These are phyloP conservation scores for Cladophialophora psammophila DNA, from an alignment of 2,329 filamentous ascomycete genomes.

Conservation along the genomic window DNA sequence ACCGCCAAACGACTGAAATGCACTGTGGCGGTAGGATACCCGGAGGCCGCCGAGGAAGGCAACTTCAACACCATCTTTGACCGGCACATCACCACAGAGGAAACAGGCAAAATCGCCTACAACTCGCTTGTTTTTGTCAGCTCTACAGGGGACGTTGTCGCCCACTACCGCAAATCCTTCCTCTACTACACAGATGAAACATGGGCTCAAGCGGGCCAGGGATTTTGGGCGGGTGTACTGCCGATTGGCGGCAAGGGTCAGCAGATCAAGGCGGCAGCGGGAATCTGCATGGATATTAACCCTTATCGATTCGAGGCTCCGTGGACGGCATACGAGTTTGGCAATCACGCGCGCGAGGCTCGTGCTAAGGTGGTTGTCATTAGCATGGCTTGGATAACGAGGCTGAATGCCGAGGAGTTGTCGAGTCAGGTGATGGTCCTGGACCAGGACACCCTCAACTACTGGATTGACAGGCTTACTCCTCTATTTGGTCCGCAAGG, in stretches of 20 bases:
- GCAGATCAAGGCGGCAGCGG: conserved; percentile 52
- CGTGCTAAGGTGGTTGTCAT: conserved; percentile 62
- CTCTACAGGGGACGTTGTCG: conserved; percentile 61
- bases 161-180: conserved; percentile 70
- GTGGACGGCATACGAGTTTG: conserved; percentile 68
- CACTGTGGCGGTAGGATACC: conserved; percentile 70
- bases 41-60: conserved; percentile 54
- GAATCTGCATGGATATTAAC: conserved; percentile 66
- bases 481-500: conserved; percentile 52
- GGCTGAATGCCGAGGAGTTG: conserved; percentile 58
- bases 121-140: conserved; percentile 67
- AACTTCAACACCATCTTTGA: conserved; percentile 39
- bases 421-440: conserved; percentile 53
- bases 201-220: conserved; percentile 64
- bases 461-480: conserved; percentile 68
- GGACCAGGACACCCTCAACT: conserved; percentile 67
- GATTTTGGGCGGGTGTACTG: conserved; percentile 44
- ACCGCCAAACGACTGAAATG: conserved; percentile 63
- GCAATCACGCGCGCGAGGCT: conserved; percentile 59
- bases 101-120: conserved; percentile 49
- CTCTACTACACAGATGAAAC: conserved; percentile 73
- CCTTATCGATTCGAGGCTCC: conserved; percentile 67
- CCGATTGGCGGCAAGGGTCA: conserved; percentile 40
- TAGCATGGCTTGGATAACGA: conserved; percentile 70
- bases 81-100: conserved; percentile 33